These are phyloP conservation scores for Fusarium anthophilum DNA, from an alignment of 2,329 filamentous ascomycete genomes.

Conservation along the genomic window DNA sequence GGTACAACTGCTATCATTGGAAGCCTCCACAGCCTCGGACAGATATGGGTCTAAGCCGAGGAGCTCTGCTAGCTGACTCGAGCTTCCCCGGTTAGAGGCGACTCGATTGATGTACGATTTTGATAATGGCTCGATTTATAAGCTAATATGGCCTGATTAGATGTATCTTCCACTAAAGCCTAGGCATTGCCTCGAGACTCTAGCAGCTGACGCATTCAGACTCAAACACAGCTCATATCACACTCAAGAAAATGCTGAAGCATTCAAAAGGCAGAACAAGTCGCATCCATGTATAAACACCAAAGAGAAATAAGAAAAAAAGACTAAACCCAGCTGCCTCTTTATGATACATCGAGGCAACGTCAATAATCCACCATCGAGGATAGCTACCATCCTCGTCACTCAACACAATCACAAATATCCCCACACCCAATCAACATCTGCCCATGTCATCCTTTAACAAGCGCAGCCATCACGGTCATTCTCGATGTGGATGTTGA, in stretches of 20 bases:
- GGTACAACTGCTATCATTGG: constrained; percentile 32
- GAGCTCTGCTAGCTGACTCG: constrained; percentile 13
- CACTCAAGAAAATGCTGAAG: neutral
- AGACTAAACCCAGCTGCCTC: constrained; percentile 26
- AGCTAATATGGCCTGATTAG: neutral
- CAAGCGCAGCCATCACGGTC: constrained; percentile 94
- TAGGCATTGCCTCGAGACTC: neutral
- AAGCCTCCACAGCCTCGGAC: constrained; percentile 33
- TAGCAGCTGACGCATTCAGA: neutral
- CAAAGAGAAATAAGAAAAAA: constrained; percentile 22
- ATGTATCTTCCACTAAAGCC: neutral
- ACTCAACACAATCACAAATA: constrained; percentile 3
- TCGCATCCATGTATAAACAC: constrained; percentile 41
- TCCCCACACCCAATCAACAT: constrained; percentile 14
- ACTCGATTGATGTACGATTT: neutral
- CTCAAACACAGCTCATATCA: neutral
- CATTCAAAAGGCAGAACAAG: constrained; percentile 23
- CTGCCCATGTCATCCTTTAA: constrained; percentile 56
- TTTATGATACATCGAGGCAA: constrained; percentile 44
- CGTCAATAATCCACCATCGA: constrained; percentile 29
- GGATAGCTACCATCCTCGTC: constrained; percentile 21
- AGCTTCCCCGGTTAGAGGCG: constrained; percentile 7
- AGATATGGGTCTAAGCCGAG: constrained; percentile 28
- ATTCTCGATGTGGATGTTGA: constrained; percentile 97
- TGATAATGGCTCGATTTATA: neutral